Conservation (phyloP, 148 eudicot genomes). For the Nyssa sinensis region DNA sequence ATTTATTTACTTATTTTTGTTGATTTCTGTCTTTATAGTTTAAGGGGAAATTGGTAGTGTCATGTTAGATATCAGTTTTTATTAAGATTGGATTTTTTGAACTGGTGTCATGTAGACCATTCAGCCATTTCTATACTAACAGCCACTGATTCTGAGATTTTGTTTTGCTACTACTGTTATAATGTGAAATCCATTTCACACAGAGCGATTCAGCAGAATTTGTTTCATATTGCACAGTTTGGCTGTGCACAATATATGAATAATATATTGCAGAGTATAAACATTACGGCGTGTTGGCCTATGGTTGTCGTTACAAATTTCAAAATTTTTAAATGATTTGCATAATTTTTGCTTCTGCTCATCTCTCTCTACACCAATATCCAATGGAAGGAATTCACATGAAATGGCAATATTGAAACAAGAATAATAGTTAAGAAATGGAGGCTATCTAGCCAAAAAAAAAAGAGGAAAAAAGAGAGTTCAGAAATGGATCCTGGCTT, state of each 20-base stretch:
- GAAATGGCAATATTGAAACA: background rate
- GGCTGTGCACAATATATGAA: background rate
- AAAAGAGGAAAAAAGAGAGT: no score
- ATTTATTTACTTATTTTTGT: background rate
- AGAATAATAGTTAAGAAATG: no score
- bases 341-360: background rate
- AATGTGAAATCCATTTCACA: background rate
- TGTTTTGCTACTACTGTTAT: constrained; percentile 2
- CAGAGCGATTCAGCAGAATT: background rate
- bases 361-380: background rate
- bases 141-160: no score
- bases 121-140: no score
- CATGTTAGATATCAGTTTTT: background rate
- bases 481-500: no score
- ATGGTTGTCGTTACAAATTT: background rate
- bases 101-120: no score
- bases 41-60: no score
- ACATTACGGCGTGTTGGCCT: background rate
- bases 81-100: no score
- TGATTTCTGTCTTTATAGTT: no score
- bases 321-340: background rate
- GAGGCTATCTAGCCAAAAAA: no score
- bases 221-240: background rate
- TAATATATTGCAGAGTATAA: background rate
- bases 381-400: background rate